A percentile compares a stretch with the other conserved stretches of the same genome.
These are phyloP conservation scores for Fraxinus angustifolia DNA, from an alignment of 305 asterid genomes.

Conservation along the genomic window DNA sequence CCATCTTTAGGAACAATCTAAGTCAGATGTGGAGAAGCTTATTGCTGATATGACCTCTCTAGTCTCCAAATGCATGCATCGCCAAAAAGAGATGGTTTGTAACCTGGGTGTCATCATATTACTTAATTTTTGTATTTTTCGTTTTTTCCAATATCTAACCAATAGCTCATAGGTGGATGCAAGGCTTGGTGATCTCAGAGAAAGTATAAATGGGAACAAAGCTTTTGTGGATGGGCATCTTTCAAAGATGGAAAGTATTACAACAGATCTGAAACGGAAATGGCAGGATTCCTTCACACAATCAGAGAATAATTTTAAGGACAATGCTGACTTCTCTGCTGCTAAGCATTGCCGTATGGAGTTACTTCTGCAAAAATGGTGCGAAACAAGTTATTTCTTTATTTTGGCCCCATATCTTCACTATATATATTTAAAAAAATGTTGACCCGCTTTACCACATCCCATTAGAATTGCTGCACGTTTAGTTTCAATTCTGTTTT, in stretches of 20 bases:
- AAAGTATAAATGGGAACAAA: conserved; percentile 49
- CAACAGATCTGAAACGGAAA: conserved; percentile 72
- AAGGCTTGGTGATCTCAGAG: conserved; percentile 52
- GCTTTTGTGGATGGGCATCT: conserved; percentile 57
- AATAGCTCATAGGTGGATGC: conserved; percentile 52
- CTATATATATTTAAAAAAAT: neutral
- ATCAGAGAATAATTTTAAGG: conserved; percentile 45
- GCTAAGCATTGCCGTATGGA: conserved; percentile 85
- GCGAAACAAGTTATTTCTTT: conserved; percentile 6
- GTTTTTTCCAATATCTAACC: conserved; percentile 6
- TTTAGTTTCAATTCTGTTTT: neutral
- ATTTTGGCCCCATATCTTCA: neutral
- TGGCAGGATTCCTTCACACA: conserved; percentile 69
- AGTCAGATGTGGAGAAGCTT: conserved; percentile 57
- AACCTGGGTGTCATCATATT: neutral
- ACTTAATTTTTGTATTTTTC: neutral
- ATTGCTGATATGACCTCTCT: conserved; percentile 62
- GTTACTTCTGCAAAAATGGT: conserved; percentile 63
- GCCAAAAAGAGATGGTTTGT: conserved; percentile 69
- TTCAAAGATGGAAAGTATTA: conserved; percentile 55
- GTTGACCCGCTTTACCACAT: neutral
- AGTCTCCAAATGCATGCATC: conserved; percentile 62
- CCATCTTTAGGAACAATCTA: conserved; percentile 57
- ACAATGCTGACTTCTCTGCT: conserved; percentile 61
- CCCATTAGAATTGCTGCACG: neutral